A percentile compares a stretch with the other conserved stretches of the same genome.
Evolutionary conservation across 1,139 yeast species (phyloP).

Genomic region (Pichia sp.): DNA sequence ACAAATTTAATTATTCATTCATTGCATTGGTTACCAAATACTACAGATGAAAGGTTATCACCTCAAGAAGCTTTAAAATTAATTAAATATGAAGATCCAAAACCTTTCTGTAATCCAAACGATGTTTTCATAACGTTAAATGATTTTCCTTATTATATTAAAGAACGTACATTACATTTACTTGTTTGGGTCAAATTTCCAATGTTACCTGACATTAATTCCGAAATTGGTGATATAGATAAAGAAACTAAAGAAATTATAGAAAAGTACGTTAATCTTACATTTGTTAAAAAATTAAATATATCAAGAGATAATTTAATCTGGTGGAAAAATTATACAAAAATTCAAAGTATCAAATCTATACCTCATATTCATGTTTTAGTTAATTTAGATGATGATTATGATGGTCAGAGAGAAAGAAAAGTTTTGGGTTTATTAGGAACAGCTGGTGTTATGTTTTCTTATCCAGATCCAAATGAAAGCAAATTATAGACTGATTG

Average conservation of each 20-base stretch:
- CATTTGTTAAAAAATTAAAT: conserved; percentile 39
- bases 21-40: conserved; percentile 25
- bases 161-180: conserved; percentile 32
- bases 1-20: conserved; percentile 24
- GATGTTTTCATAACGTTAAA: conserved; percentile 30
- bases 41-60: conserved; percentile 7
- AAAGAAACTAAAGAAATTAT: conserved; percentile 34
- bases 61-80: conserved; percentile 8
- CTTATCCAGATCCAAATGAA: conserved; percentile 5
- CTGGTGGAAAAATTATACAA: conserved; percentile 62
- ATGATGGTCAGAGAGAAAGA: conserved; percentile 1
- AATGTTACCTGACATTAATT: conserved; percentile 34
- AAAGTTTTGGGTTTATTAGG: conserved; percentile 4
- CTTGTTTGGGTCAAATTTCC: conserved; percentile 38
- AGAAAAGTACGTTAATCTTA: conserved; percentile 36
- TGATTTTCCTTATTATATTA: conserved; percentile 37
- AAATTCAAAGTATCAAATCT: conserved; percentile 51
- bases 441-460: conserved; percentile 14
- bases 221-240: conserved; percentile 41
- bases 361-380: conserved; percentile 57
- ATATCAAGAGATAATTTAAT: conserved; percentile 35
- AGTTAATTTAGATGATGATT: conserved; percentile 31
- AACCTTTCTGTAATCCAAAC: conserved; percentile 23
- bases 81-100: conserved; percentile 17
- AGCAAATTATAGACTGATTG: background rate